Conservation (phyloP, 164 flowering plant genomes). For the Liriodendron chinense region DNA sequence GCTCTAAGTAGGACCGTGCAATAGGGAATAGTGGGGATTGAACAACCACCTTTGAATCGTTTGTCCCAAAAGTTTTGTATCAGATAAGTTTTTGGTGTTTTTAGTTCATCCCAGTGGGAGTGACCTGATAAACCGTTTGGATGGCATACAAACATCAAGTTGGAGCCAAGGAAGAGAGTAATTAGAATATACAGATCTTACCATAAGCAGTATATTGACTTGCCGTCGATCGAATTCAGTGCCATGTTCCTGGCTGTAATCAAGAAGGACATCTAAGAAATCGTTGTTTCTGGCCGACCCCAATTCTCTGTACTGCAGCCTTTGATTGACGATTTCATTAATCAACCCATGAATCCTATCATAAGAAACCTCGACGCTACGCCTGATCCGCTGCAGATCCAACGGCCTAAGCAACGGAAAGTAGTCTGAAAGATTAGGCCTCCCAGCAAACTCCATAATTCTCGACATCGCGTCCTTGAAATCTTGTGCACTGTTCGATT, state of each 20-base stretch:
- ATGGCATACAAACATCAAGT: too few species aligned
- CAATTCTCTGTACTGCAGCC: constrained; percentile 2
- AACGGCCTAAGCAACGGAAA: constrained; percentile 13
- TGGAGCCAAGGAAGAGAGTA: too few species aligned
- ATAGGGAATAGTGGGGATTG: too few species aligned
- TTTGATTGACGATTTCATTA: constrained; percentile 9
- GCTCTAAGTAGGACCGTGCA: too few species aligned
- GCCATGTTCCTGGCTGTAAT: neutral
- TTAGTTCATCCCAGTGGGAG: too few species aligned
- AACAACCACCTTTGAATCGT: too few species aligned
- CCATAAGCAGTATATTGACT: constrained; percentile 1
- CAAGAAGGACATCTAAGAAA: constrained; percentile 12
- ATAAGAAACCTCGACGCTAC: neutral
- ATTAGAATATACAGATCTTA: neutral
- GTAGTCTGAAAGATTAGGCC: constrained; percentile 16
- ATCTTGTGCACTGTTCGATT: constrained; percentile 10
- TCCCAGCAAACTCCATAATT: constrained; percentile 19
- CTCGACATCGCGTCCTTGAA: constrained; percentile 16
- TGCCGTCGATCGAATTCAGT: constrained; percentile 3
- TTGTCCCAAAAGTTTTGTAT: too few species aligned
- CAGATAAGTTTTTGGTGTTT: too few species aligned
- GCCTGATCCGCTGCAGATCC: constrained; percentile 19
- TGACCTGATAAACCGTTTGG: too few species aligned
- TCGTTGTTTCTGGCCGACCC: neutral
- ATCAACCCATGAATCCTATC: neutral